Evolutionary conservation across 169 alveolate species (phyloP).

Genomic region (Cryptosporidium ryanae): DNA sequence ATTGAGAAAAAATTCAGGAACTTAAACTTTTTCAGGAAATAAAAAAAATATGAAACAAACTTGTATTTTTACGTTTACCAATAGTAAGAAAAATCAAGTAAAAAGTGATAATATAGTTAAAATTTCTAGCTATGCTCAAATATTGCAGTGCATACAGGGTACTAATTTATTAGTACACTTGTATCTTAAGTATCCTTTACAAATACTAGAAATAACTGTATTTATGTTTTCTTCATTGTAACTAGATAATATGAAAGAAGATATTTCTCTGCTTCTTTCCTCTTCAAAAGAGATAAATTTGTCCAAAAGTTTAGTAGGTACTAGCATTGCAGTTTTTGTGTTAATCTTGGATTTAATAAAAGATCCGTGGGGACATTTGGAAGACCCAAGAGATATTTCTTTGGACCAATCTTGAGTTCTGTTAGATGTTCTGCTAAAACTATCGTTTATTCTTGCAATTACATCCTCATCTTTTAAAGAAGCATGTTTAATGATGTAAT

Average conservation of each 20-base stretch:
- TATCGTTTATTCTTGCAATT: not conserved
- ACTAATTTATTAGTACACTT: slow-evolving; percentile 45
- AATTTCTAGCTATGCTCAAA: not conserved
- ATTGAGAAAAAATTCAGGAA: too few relatives aligned
- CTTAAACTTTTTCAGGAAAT: not conserved
- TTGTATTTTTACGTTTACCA: too few relatives aligned
- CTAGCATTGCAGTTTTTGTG: slow-evolving; percentile 3
- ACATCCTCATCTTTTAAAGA: slow-evolving; percentile 7
- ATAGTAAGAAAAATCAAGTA: too few relatives aligned
- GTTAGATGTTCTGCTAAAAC: not conserved
- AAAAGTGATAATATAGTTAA: too few relatives aligned
- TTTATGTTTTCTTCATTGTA: not conserved
- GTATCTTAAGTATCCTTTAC: slow-evolving; percentile 22
- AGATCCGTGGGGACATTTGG: slow-evolving; percentile 67
- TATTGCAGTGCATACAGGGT: slow-evolving; percentile 41
- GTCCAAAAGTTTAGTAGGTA: slow-evolving; percentile 29
- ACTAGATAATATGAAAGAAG: slow-evolving; percentile 28
- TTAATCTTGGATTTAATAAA: slow-evolving; percentile 31
- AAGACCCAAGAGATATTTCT: slow-evolving; percentile 55
- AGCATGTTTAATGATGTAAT: not conserved
- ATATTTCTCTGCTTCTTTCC: slow-evolving; percentile 30
- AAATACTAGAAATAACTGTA: slow-evolving; percentile 11
- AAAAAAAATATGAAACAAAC: not conserved
- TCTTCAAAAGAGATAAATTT: slow-evolving; percentile 35
- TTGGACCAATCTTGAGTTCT: slow-evolving; percentile 64